phyloP scores from a whole-genome alignment of 208 protist species.

The Zelonia costaricensis region DNA sequence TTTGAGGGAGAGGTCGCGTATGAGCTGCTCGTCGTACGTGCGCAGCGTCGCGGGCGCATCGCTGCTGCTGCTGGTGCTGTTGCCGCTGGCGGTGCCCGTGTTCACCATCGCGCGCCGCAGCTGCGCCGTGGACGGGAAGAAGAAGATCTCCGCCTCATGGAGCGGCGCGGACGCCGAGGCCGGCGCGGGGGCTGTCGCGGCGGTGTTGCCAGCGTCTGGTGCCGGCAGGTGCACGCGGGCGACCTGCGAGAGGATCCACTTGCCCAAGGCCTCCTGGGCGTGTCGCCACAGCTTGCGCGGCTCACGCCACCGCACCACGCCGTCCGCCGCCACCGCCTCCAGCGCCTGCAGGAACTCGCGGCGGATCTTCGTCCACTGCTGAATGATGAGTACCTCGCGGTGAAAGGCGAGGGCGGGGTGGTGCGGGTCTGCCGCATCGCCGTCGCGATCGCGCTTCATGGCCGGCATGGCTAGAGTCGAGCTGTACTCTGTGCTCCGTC shows the following conservation, averaged over 20 bases:
- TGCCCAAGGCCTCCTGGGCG: slow-evolving; percentile 83
- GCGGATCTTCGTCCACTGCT: slow-evolving; percentile 71
- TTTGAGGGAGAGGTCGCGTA: slow-evolving; percentile 84
- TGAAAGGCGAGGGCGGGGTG: slow-evolving; percentile 80
- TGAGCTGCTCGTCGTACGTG: slow-evolving; percentile 82
- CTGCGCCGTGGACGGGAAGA: slow-evolving; percentile 43
- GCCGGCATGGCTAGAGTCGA: too few relatives aligned
- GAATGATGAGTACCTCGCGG: slow-evolving; percentile 72
- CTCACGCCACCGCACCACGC: slow-evolving; percentile 53
- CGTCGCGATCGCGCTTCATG: slow-evolving; percentile 60
- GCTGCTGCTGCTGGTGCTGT: not conserved
- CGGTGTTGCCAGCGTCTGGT: not conserved
- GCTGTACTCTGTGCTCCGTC: not conserved
- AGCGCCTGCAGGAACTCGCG: slow-evolving; percentile 67
- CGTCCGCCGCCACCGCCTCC: slow-evolving; percentile 19
- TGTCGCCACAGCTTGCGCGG: slow-evolving; percentile 86
- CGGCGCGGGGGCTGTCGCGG: not conserved
- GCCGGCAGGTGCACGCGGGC: slow-evolving; percentile 44
- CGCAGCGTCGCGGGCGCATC: not conserved
- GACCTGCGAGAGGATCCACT: slow-evolving; percentile 88
- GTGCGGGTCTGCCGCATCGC: slow-evolving; percentile 28
- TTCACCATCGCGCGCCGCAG: slow-evolving; percentile 7
- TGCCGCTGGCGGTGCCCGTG: not conserved
- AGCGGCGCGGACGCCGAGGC: slow-evolving; percentile 1
- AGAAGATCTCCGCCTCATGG: slow-evolving; percentile 27